These are phyloP conservation scores for Ambrosiella beaveri DNA, from an alignment of 2,329 filamentous ascomycete genomes.

Conservation along the genomic window DNA sequence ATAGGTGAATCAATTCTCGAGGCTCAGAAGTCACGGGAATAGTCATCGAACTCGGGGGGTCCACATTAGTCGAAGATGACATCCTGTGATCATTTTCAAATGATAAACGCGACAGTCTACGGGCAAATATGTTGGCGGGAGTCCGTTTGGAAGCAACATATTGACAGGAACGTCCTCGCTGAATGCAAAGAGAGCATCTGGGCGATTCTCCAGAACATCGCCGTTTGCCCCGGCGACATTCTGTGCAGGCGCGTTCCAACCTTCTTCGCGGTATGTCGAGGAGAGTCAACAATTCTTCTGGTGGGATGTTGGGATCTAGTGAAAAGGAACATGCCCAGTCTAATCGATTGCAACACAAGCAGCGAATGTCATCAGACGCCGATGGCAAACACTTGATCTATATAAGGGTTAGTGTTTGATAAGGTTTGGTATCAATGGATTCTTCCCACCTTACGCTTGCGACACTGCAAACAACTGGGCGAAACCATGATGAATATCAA, in stretches of 20 bases:
- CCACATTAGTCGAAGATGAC: too few relatives aligned
- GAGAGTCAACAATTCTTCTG: neutral
- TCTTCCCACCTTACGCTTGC: neutral
- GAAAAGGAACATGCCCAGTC: neutral
- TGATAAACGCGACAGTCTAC: too few relatives aligned
- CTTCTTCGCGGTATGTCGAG: neutral
- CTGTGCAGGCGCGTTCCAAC: slow-evolving; percentile 18
- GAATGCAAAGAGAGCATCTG: slow-evolving; percentile 22
- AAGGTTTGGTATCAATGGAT: neutral
- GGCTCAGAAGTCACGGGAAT: slow-evolving; percentile 1
- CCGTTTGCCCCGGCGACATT: slow-evolving; percentile 32
- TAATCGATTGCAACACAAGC: neutral
- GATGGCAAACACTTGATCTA: neutral
- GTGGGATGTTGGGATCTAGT: neutral
- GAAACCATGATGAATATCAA: neutral
- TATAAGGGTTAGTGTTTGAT: neutral
- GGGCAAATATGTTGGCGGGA: too few relatives aligned
- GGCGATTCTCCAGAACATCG: slow-evolving; percentile 37
- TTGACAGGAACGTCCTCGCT: neutral
- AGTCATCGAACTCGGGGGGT: neutral
- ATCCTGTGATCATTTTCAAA: too few relatives aligned
- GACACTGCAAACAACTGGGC: neutral
- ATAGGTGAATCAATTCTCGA: slow-evolving; percentile 12
- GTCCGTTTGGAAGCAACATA: slow-evolving; percentile 11
- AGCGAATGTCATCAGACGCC: neutral